Conservation (phyloP, 306 rosid species). For the Pyrus pyrifolia region DNA sequence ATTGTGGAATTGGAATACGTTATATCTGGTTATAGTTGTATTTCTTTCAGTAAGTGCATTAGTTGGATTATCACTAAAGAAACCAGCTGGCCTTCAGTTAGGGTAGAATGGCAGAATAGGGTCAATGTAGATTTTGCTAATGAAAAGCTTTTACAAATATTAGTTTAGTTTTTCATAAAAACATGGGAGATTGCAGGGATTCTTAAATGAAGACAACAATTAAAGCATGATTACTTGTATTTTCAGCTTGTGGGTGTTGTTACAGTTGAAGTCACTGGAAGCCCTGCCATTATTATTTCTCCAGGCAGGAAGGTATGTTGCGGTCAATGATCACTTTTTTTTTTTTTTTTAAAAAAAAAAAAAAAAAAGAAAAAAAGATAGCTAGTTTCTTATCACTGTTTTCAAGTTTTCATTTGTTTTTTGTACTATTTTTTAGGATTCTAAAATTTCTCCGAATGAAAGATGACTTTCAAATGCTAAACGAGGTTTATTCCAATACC, state of each 20-base stretch:
- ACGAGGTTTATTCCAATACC: conserved; percentile 35
- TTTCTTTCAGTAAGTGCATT: no score
- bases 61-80: not conserved
- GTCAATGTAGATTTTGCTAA: not conserved
- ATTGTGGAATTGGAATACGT: no score
- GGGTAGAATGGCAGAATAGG: no score
- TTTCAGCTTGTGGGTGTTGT: conserved; percentile 83
- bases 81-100: not conserved
- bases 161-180: not conserved
- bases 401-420: not conserved
- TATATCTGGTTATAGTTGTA: no score
- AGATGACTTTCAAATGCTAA: conserved; percentile 87
- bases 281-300: conserved; percentile 73
- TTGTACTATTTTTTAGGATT: conserved; percentile 42
- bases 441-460: conserved; percentile 60
- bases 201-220: not conserved
- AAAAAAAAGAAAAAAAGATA: no score
- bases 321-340: conserved; percentile 3
- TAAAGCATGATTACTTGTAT: not conserved
- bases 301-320: conserved; percentile 72
- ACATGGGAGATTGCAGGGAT: not conserved
- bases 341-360: not conserved
- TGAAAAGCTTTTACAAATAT: not conserved
- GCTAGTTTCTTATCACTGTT: conserved; percentile 3
- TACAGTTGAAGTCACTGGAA: conserved; percentile 95